Conservation (phyloP, 768 basidiomycete species). For the Myochromella boudieri region DNA sequence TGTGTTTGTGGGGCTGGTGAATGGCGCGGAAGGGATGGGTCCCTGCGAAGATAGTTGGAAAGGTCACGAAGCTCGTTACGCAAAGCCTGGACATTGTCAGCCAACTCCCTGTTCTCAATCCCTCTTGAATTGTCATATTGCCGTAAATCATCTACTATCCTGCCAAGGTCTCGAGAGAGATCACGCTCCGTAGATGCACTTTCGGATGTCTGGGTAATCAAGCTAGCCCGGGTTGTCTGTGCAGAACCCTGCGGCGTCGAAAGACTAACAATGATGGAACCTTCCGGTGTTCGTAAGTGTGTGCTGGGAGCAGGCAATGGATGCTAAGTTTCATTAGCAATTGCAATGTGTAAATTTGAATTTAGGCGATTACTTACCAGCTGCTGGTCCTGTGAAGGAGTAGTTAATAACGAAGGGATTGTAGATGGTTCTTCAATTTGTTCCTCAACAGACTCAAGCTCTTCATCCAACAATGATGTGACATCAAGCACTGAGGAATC, state of each 20-base stretch:
- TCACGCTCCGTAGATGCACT: conserved; percentile 52
- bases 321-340: neutral
- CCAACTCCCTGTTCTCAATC: conserved; percentile 62
- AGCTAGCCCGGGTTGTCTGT: conserved; percentile 31
- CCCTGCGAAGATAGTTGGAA: conserved; percentile 52
- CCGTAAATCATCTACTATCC: conserved; percentile 56
- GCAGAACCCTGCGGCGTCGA: conserved; percentile 41
- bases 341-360: conserved; percentile 4
- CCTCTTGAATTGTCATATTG: conserved; percentile 56
- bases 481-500: conserved; percentile 37
- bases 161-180: conserved; percentile 47
- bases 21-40: conserved; percentile 26
- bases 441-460: conserved; percentile 25
- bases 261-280: conserved; percentile 35
- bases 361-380: conserved; percentile 14
- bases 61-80: conserved; percentile 68
- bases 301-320: conserved; percentile 17
- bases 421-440: conserved; percentile 41
- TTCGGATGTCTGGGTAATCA: conserved; percentile 30
- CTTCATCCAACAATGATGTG: conserved; percentile 32
- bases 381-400: conserved; percentile 24
- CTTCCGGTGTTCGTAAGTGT: conserved; percentile 35
- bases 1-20: conserved; percentile 28
- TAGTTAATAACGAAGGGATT: conserved; percentile 57
- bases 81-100: conserved; percentile 67